These are phyloP conservation scores for Pleurozium schreberi DNA, from an alignment of 225 moss, liverwort and hornwort genomes.

Conservation along the genomic window DNA sequence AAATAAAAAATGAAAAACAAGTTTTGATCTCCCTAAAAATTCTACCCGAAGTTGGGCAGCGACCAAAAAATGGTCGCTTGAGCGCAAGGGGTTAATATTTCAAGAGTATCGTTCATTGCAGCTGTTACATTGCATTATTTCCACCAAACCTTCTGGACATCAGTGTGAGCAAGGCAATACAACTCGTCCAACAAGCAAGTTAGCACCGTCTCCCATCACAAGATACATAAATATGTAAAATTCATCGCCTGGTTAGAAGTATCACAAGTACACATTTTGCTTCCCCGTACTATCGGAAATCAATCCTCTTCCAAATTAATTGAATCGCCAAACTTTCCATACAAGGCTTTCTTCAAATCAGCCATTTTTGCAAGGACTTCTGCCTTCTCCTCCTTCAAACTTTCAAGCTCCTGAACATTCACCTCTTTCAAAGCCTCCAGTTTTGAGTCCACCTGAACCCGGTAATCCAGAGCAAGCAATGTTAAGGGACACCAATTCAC, in stretches of 20 bases:
- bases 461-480: neutral
- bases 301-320: constrained; percentile 96
- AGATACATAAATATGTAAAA: neutral
- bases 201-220: neutral
- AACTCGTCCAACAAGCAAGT: neutral
- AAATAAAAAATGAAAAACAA: no score
- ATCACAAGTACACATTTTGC: neutral
- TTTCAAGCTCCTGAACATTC: constrained; percentile 53
- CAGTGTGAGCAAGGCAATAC: neutral
- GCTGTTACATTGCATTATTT: neutral
- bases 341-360: constrained; percentile 64
- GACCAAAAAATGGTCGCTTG: no score
- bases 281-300: neutral
- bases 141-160: neutral
- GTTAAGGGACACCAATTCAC: neutral
- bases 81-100: no score
- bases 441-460: constrained; percentile 54
- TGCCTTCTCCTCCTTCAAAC: constrained; percentile 52
- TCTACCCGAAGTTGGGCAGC: no score
- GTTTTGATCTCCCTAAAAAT: no score
- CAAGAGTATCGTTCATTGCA: neutral
- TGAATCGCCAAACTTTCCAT: constrained; percentile 90
- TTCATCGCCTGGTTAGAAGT: neutral
- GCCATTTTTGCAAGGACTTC: constrained; percentile 79
- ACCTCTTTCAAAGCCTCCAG: constrained; percentile 61